Percentiles rank a stretch among this genome's conserved stretches.
These are phyloP conservation scores for Kockiozyma suomiensis DNA, from an alignment of 805 yeast species.

Conservation along the genomic window DNA sequence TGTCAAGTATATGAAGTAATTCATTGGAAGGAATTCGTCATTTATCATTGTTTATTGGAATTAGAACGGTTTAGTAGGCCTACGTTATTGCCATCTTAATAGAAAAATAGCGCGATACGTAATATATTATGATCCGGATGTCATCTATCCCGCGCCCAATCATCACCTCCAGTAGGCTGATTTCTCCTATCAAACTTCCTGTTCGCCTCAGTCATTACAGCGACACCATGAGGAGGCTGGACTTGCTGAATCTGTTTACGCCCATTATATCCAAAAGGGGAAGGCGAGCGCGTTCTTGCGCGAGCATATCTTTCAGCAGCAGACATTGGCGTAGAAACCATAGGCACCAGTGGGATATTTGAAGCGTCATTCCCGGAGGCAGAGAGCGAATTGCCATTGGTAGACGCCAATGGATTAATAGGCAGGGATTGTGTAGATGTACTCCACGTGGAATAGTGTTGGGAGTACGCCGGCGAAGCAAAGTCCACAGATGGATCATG, in stretches of 20 bases:
- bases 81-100: too few species aligned
- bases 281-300: background rate
- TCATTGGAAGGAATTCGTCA: too few species aligned
- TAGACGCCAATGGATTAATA: background rate
- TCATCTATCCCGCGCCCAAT: background rate
- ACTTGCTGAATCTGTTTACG: constrained; percentile 4
- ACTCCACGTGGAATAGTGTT: background rate
- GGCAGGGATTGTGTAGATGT: constrained; percentile 4
- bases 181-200: background rate
- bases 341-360: background rate
- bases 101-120: too few species aligned
- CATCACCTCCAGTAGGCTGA: background rate
- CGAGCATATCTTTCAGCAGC: background rate
- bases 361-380: too few species aligned
- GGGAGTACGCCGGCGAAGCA: background rate
- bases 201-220: background rate
- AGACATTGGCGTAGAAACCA: background rate
- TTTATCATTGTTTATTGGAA: too few species aligned
- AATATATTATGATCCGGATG: too few species aligned
- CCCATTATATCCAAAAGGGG: constrained; percentile 6
- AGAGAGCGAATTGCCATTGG: background rate
- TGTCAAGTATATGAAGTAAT: too few species aligned
- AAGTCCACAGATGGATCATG: background rate
- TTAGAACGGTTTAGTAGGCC: too few species aligned
- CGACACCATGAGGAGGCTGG: constrained; percentile 5